Conservation (phyloP, 148 eudicot genomes). For the Chenopodium formosanum region DNA sequence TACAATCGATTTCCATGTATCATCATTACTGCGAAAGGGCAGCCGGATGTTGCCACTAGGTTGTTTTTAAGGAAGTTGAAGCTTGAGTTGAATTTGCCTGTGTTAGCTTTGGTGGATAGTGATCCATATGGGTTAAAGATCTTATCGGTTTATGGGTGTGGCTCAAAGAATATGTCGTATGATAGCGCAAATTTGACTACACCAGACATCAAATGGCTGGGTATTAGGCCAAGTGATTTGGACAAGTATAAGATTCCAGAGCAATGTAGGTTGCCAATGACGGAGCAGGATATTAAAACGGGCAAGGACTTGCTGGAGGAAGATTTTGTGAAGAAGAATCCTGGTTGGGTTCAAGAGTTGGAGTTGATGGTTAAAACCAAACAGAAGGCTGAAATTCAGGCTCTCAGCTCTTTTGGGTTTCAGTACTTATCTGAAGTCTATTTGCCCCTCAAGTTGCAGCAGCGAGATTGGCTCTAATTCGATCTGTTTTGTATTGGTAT, state of each 20-base stretch:
- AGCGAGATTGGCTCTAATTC: slow-evolving; percentile 75
- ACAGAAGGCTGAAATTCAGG: slow-evolving; percentile 98
- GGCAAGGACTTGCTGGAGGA: slow-evolving; percentile 94
- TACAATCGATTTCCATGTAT: slow-evolving; percentile 89
- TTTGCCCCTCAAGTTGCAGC: slow-evolving; percentile 90
- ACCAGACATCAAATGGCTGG: slow-evolving; percentile 93
- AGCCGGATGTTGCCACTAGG: slow-evolving; percentile 90
- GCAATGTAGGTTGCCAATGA: slow-evolving; percentile 97
- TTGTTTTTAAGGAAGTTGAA: slow-evolving; percentile 85
- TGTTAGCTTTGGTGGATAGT: slow-evolving; percentile 88
- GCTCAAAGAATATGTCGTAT: slow-evolving; percentile 98
- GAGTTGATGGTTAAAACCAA: slow-evolving; percentile 92
- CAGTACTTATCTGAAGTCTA: slow-evolving; percentile 95
- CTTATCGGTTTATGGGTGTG: slow-evolving; percentile 89
- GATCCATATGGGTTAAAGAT: slow-evolving; percentile 97
- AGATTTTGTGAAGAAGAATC: slow-evolving; percentile 98
- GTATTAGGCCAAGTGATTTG: slow-evolving; percentile 92
- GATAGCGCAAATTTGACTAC: slow-evolving; percentile 94
- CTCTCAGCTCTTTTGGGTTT: slow-evolving; percentile 89
- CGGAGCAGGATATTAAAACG: slow-evolving; percentile 95
- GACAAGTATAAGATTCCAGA: slow-evolving; percentile 93
- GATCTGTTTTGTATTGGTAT: background rate
- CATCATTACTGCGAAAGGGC: slow-evolving; percentile 88
- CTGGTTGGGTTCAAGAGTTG: slow-evolving; percentile 91
- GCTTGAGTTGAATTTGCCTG: slow-evolving; percentile 77